Evolutionary conservation across 108 stramenopile species (phyloP).

Genomic region (Epithemia pelagica): DNA sequence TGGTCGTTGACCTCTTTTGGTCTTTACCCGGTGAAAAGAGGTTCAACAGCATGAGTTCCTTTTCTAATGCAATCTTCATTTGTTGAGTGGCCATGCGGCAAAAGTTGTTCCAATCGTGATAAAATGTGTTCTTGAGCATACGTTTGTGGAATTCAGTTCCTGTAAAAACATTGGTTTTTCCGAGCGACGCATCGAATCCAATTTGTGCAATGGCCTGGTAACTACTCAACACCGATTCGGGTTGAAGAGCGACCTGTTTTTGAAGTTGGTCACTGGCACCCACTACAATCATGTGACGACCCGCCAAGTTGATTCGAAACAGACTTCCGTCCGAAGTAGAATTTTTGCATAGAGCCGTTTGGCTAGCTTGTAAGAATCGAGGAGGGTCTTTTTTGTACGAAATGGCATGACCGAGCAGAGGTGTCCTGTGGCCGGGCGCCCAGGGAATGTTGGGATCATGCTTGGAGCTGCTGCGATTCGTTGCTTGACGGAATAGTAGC

Average conservation of each 20-base stretch:
- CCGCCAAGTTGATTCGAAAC: constrained; percentile 53
- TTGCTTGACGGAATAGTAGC: not conserved
- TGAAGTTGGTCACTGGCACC: not conserved
- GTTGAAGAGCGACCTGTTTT: constrained; percentile 23
- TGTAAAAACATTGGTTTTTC: constrained; percentile 30
- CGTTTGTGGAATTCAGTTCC: constrained; percentile 45
- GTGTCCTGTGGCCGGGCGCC: not conserved
- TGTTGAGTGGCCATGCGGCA: constrained; percentile 3
- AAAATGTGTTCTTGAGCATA: constrained; percentile 13
- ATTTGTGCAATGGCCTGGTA: constrained; percentile 36
- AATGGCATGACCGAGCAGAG: not conserved
- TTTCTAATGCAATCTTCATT: constrained; percentile 15
- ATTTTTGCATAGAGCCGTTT: not conserved
- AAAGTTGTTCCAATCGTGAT: constrained; percentile 8
- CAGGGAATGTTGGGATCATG: not conserved
- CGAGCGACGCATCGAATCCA: constrained; percentile 49
- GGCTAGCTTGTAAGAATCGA: not conserved
- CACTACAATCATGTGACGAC: constrained; percentile 41
- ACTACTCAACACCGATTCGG: constrained; percentile 31
- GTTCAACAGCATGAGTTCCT: not conserved
- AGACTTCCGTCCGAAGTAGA: not conserved
- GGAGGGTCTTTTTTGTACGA: not conserved
- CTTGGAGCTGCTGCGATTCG: not conserved
- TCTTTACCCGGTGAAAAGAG: not conserved
- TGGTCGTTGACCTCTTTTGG: no score